A percentile compares a stretch with the other conserved stretches of the same genome.
Evolutionary conservation across 805 yeast genomes (phyloP).

Genomic region (Candida chauliodis): DNA sequence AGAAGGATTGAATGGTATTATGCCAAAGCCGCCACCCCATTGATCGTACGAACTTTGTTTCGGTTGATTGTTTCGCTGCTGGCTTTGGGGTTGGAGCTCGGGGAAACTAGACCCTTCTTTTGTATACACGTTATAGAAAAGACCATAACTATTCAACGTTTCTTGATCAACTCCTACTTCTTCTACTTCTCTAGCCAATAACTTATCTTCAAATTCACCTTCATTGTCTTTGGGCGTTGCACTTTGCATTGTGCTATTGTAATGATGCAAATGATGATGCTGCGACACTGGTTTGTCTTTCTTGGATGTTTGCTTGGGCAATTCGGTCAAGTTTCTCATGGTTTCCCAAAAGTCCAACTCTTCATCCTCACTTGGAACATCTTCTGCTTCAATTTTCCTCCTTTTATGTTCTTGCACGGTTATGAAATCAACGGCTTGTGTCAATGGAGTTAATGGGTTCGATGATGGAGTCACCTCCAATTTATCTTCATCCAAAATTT

Average conservation of each 20-base stretch:
- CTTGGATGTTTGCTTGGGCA: slow-evolving; percentile 13
- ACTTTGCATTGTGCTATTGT: slow-evolving; percentile 13
- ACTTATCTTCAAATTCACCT: slow-evolving; percentile 12
- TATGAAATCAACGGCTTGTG: slow-evolving; percentile 39
- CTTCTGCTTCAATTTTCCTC: slow-evolving; percentile 6
- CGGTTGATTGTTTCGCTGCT: slow-evolving; percentile 9
- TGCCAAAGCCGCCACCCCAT: slow-evolving; percentile 32
- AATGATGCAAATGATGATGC: slow-evolving; percentile 49
- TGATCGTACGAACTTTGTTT: slow-evolving; percentile 23
- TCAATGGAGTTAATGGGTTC: slow-evolving; percentile 32
- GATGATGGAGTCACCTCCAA: slow-evolving; percentile 8
- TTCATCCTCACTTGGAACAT: slow-evolving; percentile 42
- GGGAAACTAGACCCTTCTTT: slow-evolving; percentile 29
- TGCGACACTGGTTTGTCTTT: slow-evolving; percentile 44
- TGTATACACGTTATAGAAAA: slow-evolving; percentile 34
- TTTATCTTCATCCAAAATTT: slow-evolving; percentile 36
- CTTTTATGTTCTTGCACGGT: slow-evolving; percentile 26
- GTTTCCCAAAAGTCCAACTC: slow-evolving; percentile 72
- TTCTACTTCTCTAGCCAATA: slow-evolving; percentile 16
- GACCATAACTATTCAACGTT: slow-evolving; percentile 31
- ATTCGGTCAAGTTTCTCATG: slow-evolving; percentile 50
- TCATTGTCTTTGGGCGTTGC: slow-evolving; percentile 8
- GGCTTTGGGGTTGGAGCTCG: slow-evolving; percentile 10
- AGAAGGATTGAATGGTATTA: slow-evolving; percentile 43
- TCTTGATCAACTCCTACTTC: slow-evolving; percentile 32